These are phyloP conservation scores for Paraphaeosphaeria minitans DNA, from an alignment of 2,329 filamentous ascomycete genomes.

Conservation along the genomic window DNA sequence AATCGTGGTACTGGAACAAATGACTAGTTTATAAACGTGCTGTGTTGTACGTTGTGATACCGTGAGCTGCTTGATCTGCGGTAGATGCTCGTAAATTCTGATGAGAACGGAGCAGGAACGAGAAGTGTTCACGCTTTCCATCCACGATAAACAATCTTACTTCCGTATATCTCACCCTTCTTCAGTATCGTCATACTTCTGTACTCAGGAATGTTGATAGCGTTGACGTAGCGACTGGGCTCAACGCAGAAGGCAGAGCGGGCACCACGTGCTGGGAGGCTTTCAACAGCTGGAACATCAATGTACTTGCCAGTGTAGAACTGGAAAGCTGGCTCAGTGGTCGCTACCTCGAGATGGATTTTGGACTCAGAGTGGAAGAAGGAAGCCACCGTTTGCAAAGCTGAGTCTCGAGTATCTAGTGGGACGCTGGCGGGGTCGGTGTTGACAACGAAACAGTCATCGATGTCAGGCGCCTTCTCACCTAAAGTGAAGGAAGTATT, in stretches of 20 bases:
- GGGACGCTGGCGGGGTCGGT: constrained; percentile 59
- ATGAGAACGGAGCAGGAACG: neutral
- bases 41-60: neutral
- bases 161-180: constrained; percentile 83
- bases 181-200: constrained; percentile 77
- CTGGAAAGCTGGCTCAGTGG: constrained; percentile 95
- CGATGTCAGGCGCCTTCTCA: constrained; percentile 73
- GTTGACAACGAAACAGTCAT: constrained; percentile 88
- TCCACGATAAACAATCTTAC: constrained; percentile 79
- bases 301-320: constrained; percentile 93
- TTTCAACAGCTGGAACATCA: constrained; percentile 68
- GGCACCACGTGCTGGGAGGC: constrained; percentile 65
- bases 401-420: constrained; percentile 58
- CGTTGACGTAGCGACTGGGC: constrained; percentile 89
- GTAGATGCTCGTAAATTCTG: neutral
- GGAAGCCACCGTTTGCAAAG: constrained; percentile 70
- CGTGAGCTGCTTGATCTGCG: neutral
- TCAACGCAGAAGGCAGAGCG: constrained; percentile 89
- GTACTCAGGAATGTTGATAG: constrained; percentile 81
- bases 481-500: constrained; percentile 74
- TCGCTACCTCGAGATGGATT: constrained; percentile 83
- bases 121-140: constrained; percentile 65
- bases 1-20: neutral
- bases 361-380: constrained; percentile 75
- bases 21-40: neutral